Conservation (phyloP, 768 basidiomycete genomes). For the Lactarius trivialis region DNA sequence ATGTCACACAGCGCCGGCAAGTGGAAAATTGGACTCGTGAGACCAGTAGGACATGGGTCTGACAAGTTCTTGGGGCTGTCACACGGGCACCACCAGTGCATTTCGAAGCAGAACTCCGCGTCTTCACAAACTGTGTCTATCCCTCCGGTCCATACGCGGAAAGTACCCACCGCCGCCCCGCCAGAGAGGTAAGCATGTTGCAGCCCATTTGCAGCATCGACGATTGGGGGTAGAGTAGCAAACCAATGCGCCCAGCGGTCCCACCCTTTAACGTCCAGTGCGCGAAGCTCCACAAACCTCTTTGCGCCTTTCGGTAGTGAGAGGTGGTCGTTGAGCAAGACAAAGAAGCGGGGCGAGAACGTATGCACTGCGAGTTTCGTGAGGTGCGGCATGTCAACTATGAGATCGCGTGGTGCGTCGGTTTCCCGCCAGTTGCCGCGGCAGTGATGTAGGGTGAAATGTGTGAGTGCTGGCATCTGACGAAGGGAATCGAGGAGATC, state of each 20-base stretch:
- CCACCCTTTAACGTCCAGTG: constrained; percentile 5
- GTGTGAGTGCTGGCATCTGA: constrained; percentile 12
- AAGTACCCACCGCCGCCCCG: constrained; percentile 7
- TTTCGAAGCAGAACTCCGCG: constrained; percentile 1
- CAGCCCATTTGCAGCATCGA: constrained; percentile 7
- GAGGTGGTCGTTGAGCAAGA: constrained; percentile 5
- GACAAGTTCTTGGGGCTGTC: neutral
- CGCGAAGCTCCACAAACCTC: neutral
- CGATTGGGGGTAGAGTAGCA: neutral
- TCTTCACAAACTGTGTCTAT: neutral
- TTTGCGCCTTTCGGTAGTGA: constrained; percentile 1
- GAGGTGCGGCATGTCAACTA: constrained; percentile 11
- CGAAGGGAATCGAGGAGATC: constrained; percentile 4
- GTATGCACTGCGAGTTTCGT: neutral
- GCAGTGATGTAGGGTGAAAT: constrained; percentile 10
- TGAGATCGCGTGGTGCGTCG: neutral
- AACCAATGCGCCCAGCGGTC: constrained; percentile 10
- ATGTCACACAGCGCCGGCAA: neutral
- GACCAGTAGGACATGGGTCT: too few species aligned
- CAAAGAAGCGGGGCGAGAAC: constrained; percentile 5
- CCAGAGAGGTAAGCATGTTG: constrained; percentile 8
- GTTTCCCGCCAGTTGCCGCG: constrained; percentile 1
- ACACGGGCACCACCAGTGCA: constrained; percentile 11
- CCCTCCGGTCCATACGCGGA: constrained; percentile 13
- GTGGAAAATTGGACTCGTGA: constrained; percentile 9